Base-by-base conservation (phyloP, 495 filamentous ascomycete genomes). In the Penicillium lividum region DNA sequence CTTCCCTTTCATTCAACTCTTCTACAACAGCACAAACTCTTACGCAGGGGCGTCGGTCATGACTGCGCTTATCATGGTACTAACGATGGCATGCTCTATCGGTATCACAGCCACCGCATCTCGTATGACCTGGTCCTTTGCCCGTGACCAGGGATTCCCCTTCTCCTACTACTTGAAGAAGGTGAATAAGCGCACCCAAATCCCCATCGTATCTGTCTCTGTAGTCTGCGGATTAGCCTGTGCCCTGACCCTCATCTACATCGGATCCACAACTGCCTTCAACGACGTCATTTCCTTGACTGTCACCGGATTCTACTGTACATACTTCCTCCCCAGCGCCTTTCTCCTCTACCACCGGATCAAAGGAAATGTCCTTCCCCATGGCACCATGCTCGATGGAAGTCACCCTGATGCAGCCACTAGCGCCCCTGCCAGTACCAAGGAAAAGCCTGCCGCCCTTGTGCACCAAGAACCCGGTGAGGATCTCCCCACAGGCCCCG, bases 121-220 rank as follows among this genome's bases (percentile, higher is more conserved):
- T 8, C 74, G 83, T 31, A 80, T 81, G 60, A 63, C 69, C 22
- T 84, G 82, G 82, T 76, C 77, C 3, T 84, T 85, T 53, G 76
- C 79, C 3, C 66, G 81, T 13, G 82, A 84, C 54, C 57, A 69
- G 16, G 81, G 77, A 10, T 54, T 80, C 22, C 78, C 81, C 1
- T 78, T 72, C 51, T 73, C 73, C 46, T 64, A 50, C 16, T 74
- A 63, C 42, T 40, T 80, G 46, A 66, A 69, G 36, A 51, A 53
- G 13, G 71, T 73, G 61, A 60, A 71, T 43, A 55, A 51, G 40
- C 62, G 57, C 60, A 68, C 62, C 46, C 50, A 57, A 58, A 61
- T 79, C 9, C 77, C 77, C 36, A 50, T 74, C 9, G 61, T 71
- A 58, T 56, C 79, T 34, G 66, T 81, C 25, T 53, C 66, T 28